Evolutionary conservation across 2,329 filamentous ascomycete species (phyloP).

Genomic region (Penicillium decumbens): DNA sequence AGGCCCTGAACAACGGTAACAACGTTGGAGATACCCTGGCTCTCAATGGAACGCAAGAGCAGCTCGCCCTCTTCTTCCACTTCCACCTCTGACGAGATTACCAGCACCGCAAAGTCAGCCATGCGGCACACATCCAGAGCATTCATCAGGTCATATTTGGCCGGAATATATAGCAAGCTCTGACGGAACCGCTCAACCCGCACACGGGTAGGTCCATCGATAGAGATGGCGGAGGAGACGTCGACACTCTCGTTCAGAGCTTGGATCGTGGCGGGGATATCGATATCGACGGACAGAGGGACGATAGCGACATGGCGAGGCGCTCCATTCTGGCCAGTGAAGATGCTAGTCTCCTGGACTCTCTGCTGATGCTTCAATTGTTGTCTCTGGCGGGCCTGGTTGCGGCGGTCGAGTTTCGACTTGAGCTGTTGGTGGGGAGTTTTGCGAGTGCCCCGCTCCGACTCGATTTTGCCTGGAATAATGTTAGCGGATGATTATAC

Average conservation of each 20-base stretch:
- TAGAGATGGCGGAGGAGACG: slow-evolving; percentile 60
- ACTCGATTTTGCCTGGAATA: slow-evolving; percentile 66
- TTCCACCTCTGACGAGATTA: slow-evolving; percentile 76
- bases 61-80: slow-evolving; percentile 74
- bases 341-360: slow-evolving; percentile 71
- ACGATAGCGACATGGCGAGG: slow-evolving; percentile 84
- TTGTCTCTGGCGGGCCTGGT: slow-evolving; percentile 89
- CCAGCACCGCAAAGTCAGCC: slow-evolving; percentile 85
- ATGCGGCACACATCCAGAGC: slow-evolving; percentile 80
- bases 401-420: slow-evolving; percentile 92
- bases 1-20: slow-evolving; percentile 78
- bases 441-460: slow-evolving; percentile 70
- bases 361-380: slow-evolving; percentile 78
- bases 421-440: slow-evolving; percentile 94
- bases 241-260: slow-evolving; percentile 75
- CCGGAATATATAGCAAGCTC: slow-evolving; percentile 77
- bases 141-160: slow-evolving; percentile 67
- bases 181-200: slow-evolving; percentile 90
- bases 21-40: slow-evolving; percentile 91
- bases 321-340: slow-evolving; percentile 79
- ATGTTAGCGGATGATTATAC: slow-evolving; percentile 8
- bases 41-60: slow-evolving; percentile 80
- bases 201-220: slow-evolving; percentile 58
- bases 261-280: slow-evolving; percentile 62
- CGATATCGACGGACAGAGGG: slow-evolving; percentile 70